Conservation (phyloP, 441 rosid genomes). For the Erodium trifolium region DNA sequence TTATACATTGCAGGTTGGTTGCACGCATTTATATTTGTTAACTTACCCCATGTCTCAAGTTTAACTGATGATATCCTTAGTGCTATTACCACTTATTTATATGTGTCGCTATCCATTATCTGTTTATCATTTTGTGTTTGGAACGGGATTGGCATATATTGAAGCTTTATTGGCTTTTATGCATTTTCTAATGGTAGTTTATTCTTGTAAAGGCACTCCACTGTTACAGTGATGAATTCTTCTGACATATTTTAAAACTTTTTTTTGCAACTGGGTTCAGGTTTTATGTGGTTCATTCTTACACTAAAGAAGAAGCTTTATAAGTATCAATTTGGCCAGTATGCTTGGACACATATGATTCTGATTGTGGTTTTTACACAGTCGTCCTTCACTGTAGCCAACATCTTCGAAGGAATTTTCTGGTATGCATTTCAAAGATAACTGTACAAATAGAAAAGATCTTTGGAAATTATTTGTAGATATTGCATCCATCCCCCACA, state of each 20-base stretch:
- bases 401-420: conserved; percentile 89
- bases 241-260: neutral
- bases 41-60: neutral
- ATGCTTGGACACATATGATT: conserved; percentile 98
- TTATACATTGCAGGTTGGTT: conserved; percentile 73
- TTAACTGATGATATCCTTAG: neutral
- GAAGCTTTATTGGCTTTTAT: neutral
- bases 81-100: neutral
- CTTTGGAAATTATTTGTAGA: neutral
- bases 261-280: conserved; percentile 28
- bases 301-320: conserved; percentile 85
- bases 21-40: neutral
- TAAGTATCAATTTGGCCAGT: conserved; percentile 91
- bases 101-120: neutral
- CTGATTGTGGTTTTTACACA: conserved; percentile 76
- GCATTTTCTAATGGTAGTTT: neutral
- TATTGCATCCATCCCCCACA: neutral
- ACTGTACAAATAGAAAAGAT: neutral
- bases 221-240: neutral
- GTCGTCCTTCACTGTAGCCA: conserved; percentile 83
- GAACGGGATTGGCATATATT: neutral
- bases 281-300: conserved; percentile 87
- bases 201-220: neutral
- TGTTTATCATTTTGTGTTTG: neutral
- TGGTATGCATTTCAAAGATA: conserved; percentile 35